Conservation (phyloP, 805 yeast species). For the Yarrowia porcina region DNA sequence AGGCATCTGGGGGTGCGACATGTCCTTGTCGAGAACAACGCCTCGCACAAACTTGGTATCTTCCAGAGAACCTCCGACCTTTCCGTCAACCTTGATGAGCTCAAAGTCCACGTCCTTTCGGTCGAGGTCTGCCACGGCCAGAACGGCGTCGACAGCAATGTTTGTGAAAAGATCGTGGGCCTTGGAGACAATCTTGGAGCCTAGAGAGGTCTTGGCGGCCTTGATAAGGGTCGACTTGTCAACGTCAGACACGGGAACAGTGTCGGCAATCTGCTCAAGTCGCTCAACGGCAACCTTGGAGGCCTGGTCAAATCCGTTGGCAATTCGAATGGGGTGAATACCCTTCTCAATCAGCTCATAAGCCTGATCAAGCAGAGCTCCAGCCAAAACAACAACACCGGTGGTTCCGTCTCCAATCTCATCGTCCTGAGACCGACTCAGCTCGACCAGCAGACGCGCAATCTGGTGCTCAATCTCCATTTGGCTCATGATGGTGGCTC, state of each 20-base stretch:
- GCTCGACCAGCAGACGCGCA: constrained; percentile 90
- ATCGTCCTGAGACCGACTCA: constrained; percentile 93
- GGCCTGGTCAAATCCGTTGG: constrained; percentile 96
- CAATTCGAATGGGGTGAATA: constrained; percentile 93
- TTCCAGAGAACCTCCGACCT: constrained; percentile 89
- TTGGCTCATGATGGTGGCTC: constrained; percentile 92
- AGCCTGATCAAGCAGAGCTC: constrained; percentile 92
- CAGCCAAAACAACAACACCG: constrained; percentile 95
- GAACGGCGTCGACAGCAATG: constrained; percentile 96
- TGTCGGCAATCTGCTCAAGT: constrained; percentile 73
- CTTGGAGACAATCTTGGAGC: constrained; percentile 93
- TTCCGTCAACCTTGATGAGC: constrained; percentile 90
- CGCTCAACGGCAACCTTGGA: constrained; percentile 83
- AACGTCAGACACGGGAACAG: constrained; percentile 50
- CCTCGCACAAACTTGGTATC: constrained; percentile 86
- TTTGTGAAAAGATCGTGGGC: constrained; percentile 89
- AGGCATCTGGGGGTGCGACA: constrained; percentile 98
- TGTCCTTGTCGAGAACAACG: constrained; percentile 91
- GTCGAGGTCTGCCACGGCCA: constrained; percentile 85
- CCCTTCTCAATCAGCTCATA: constrained; percentile 92
- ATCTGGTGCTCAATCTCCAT: constrained; percentile 96
- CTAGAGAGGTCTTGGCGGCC: constrained; percentile 93
- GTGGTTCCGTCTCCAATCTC: constrained; percentile 99
- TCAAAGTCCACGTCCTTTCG: constrained; percentile 97
- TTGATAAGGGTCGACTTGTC: constrained; percentile 57